A percentile compares a stretch with the other conserved stretches of the same genome.
These are phyloP conservation scores for Lachancea lanzarotensis DNA, from an alignment of 805 yeast genomes.

Conservation along the genomic window DNA sequence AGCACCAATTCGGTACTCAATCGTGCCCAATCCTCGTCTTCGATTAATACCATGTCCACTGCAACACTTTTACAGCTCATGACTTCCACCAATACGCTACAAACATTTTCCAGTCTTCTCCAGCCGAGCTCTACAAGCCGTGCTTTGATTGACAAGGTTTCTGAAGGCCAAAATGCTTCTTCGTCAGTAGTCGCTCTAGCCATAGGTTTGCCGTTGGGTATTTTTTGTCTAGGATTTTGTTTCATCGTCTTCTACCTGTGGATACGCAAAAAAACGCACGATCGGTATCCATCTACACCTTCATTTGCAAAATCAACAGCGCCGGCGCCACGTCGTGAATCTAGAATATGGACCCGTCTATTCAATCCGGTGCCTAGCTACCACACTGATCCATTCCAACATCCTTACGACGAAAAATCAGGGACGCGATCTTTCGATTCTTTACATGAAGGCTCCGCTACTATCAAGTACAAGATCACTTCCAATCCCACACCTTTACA, in stretches of 20 bases:
- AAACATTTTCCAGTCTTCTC: not conserved
- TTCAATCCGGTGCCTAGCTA: not conserved
- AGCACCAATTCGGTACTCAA: constrained; percentile 1
- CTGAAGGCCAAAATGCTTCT: constrained; percentile 10
- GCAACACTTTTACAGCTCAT: not conserved
- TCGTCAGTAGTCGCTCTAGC: constrained; percentile 22
- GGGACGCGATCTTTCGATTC: not conserved
- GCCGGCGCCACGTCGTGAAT: not conserved
- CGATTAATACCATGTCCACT: not conserved
- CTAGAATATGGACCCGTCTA: constrained; percentile 1
- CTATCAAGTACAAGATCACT: constrained; percentile 5
- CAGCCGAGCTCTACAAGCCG: not conserved
- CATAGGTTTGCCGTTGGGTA: constrained; percentile 29
- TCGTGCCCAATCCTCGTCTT: constrained; percentile 3
- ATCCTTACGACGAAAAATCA: not conserved
- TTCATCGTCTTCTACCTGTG: constrained; percentile 16
- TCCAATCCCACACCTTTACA: not conserved
- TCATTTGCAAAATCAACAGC: not conserved
- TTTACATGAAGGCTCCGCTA: not conserved
- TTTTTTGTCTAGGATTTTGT: constrained; percentile 20
- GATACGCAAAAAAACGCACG: constrained; percentile 8
- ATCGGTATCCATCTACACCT: not conserved
- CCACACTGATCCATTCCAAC: not conserved
- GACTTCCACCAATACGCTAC: not conserved
- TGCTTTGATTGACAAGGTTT: constrained; percentile 1